Conservation (phyloP, 352 stramenopile genomes). For the Globisporangium camurandrum region DNA sequence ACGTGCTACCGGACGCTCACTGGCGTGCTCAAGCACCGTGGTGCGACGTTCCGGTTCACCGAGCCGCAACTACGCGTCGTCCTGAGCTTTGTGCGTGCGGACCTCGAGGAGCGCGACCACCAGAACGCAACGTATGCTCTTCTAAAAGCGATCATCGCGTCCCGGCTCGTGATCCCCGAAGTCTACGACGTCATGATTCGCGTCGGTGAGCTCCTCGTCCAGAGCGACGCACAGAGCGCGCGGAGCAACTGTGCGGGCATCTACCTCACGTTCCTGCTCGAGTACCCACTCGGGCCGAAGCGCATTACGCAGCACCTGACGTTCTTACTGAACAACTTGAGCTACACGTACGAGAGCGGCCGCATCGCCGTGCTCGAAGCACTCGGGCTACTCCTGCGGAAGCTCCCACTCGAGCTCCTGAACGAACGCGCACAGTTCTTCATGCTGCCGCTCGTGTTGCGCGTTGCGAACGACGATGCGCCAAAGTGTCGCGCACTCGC, state of each 20-base stretch:
- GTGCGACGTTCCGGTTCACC: constrained; percentile 41
- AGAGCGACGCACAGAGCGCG: constrained; percentile 86
- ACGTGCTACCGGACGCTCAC: constrained; percentile 93
- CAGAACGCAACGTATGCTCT: constrained; percentile 93
- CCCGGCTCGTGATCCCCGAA: constrained; percentile 89
- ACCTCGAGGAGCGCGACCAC: constrained; percentile 91
- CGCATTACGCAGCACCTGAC: constrained; percentile 91
- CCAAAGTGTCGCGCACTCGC: constrained; percentile 83
- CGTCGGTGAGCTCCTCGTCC: constrained; percentile 91
- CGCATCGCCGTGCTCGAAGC: constrained; percentile 88
- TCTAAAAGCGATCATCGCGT: constrained; percentile 89
- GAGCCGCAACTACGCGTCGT: constrained; percentile 80
- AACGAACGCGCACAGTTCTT: constrained; percentile 92
- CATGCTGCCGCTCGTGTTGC: constrained; percentile 93
- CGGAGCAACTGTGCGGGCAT: constrained; percentile 74
- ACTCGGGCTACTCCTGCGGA: constrained; percentile 84
- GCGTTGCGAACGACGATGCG: constrained; percentile 94
- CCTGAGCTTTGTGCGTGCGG: constrained; percentile 87
- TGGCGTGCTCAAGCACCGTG: constrained; percentile 73
- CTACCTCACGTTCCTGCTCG: constrained; percentile 89
- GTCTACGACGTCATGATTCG: constrained; percentile 96
- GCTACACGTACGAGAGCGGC: constrained; percentile 93
- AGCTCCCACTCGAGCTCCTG: constrained; percentile 88
- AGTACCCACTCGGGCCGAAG: constrained; percentile 93
- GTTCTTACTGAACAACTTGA: constrained; percentile 94